Evolutionary conservation across 1,139 yeast genomes (phyloP), one percentile per base, ranked within the genome.

Genomic region (Candida dubliniensis): DNA sequence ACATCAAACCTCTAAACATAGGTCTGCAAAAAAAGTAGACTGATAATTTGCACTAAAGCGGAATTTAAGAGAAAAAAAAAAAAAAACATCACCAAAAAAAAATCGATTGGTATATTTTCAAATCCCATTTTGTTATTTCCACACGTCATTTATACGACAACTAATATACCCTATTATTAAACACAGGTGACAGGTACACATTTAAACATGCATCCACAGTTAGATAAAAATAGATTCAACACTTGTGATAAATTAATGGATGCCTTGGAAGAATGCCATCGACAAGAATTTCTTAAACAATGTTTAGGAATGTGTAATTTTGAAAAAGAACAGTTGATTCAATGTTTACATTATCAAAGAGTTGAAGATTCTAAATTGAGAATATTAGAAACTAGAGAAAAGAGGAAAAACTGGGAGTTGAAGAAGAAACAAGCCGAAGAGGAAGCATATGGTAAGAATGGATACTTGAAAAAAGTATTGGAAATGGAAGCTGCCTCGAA

Each of bases 241-340:
- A 68, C 86, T 31, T 93, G 99, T 63, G 83, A 80, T 41, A 86
- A 84, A 50, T 76, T 90, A 43, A 89, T 93, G 67, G 84, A 84
- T 52, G 96, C 96, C 0, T 76, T 93, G 11, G 96, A 91, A 59
- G 85, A 87, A 60, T 93, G 99, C 61, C 97, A 91, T 59, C 75
- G 81, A 48, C 79, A 77, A 49, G 87, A 84, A 47, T 86, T 84
- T 54, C 57, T 87, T 51, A 77, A 80, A 56, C 81, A 87, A 59
- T 83, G 88, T n/a, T 70, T 88, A 53, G 98, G 98, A 32, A 71
- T 80, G 52, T 93, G 99, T 67, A 89, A 89, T 64, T 83, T 83
- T 49, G 85, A 86, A 56, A 90, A 90, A 59, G 88, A 87, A 50
- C 91, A 87, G 47, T 73, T 93, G 41, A 67, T 85, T 38, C 71